Evolutionary conservation across 306 rosid species (phyloP).

Genomic region (Luffa acutangula): DNA sequence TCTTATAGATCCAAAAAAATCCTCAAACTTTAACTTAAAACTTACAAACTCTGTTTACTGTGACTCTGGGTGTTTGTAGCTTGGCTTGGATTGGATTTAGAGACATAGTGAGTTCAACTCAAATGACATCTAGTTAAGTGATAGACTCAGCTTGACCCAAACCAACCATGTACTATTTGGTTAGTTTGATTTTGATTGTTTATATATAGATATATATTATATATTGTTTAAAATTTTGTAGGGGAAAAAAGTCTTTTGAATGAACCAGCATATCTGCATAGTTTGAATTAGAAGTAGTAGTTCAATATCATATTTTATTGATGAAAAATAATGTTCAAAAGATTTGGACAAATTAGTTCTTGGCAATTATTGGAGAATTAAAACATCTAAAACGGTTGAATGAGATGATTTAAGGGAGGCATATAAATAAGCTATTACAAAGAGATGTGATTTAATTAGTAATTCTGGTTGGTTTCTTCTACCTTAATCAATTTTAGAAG

Average conservation of each 20-base stretch:
- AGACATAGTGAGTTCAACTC: not conserved
- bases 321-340: not conserved
- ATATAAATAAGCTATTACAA: not conserved
- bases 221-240: not conserved
- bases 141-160: not conserved
- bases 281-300: not conserved
- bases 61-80: not conserved
- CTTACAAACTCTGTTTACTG: not conserved
- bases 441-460: not conserved
- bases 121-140: not conserved
- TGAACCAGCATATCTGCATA: not conserved
- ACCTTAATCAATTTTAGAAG: not conserved
- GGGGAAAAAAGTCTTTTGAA: not conserved
- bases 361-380: not conserved
- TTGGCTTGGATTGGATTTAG: not conserved
- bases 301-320: not conserved
- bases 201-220: not conserved
- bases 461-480: not conserved
- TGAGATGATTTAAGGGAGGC: not conserved
- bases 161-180: not conserved
- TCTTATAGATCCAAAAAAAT: not conserved
- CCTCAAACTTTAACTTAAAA: not conserved
- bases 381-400: not conserved
- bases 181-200: not conserved
- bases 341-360: not conserved